Conservation (phyloP, 1,284 basidiomycete species). For the Cerrena zonata region DNA sequence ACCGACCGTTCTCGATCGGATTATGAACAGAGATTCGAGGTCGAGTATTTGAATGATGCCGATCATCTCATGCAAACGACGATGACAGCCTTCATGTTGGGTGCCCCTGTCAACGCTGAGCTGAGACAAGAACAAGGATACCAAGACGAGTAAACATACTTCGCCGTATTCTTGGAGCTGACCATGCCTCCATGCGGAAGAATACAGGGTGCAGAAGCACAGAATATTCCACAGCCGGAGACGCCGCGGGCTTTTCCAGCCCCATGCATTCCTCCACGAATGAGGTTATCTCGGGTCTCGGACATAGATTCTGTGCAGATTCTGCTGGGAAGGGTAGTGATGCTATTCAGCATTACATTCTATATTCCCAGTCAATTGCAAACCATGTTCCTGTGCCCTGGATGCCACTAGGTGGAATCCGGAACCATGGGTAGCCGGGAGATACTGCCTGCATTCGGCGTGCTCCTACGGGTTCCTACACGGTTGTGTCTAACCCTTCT, state of each 20-base stretch:
- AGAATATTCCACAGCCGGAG: too few species aligned
- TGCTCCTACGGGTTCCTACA: background rate
- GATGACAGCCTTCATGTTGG: background rate
- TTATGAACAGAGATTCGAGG: too few species aligned
- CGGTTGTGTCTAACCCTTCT: background rate
- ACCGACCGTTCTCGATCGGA: too few species aligned
- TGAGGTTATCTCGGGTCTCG: conserved; percentile 1
- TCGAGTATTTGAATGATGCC: too few species aligned
- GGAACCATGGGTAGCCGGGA: background rate
- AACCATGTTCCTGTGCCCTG: background rate
- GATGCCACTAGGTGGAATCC: background rate
- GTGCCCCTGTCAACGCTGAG: background rate
- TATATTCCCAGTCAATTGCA: conserved; percentile 1
- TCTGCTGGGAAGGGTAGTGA: background rate
- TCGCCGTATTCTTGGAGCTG: too few species aligned
- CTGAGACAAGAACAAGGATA: too few species aligned
- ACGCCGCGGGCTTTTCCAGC: background rate
- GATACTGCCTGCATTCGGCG: background rate
- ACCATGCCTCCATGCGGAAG: too few species aligned
- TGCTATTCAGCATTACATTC: background rate
- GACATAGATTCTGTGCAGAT: background rate
- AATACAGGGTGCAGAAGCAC: too few species aligned
- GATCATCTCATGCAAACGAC: background rate
- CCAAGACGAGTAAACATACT: too few species aligned
- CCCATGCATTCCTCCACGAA: background rate